phyloP scores from a whole-genome alignment of 331 rosid genomes.

The Telfairia occidentalis region DNA sequence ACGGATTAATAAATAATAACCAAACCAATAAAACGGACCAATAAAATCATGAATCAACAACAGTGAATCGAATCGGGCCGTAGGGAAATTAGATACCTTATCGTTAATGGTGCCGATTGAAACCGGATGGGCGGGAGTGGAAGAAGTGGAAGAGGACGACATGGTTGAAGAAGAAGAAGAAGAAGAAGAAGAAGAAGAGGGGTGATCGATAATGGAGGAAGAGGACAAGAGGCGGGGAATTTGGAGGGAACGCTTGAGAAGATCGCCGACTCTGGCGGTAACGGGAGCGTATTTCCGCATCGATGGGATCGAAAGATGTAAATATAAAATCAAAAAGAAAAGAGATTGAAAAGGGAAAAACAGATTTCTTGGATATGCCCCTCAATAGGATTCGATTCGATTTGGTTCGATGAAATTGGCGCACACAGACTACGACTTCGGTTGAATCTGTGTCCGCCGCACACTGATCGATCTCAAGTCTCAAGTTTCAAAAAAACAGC shows the following conservation, averaged over 20 bases:
- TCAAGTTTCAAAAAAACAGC: too few species aligned
- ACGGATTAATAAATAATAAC: not conserved
- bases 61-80: not conserved
- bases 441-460: not conserved
- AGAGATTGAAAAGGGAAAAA: not conserved
- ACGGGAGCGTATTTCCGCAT: constrained; percentile 14
- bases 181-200: constrained; percentile 4
- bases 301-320: not conserved
- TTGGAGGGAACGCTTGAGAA: constrained; percentile 2
- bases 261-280: not conserved
- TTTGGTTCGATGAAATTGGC: not conserved
- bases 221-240: constrained; percentile 4
- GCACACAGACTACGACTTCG: not conserved
- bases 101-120: constrained; percentile 49
- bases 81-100: constrained; percentile 34
- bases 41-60: too few species aligned
- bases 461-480: not conserved
- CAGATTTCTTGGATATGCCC: not conserved
- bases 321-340: not conserved
- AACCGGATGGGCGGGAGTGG: constrained; percentile 34
- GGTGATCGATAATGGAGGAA: not conserved
- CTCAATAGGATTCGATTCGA: not conserved
- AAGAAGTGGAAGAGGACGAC: constrained; percentile 17
- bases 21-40: not conserved
- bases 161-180: not conserved